Percentiles rank a stretch among this genome's conserved stretches.
phyloP scores from a whole-genome alignment of 495 filamentous ascomycete genomes.

The Jackrogersella multiformis region DNA sequence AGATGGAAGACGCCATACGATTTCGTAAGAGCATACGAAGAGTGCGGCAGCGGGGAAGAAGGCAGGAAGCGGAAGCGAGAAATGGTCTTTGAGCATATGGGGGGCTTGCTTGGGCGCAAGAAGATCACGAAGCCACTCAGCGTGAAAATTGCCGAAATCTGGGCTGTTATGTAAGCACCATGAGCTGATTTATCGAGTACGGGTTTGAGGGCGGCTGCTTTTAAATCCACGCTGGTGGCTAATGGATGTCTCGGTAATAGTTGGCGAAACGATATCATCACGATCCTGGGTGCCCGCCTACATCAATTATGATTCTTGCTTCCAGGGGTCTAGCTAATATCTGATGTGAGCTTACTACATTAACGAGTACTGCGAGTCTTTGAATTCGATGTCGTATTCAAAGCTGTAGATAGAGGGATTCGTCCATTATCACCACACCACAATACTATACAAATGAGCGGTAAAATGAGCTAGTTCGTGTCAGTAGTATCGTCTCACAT shows the following conservation, averaged over 20 bases:
- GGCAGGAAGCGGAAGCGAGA: slow-evolving; percentile 59
- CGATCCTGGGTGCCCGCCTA: too few relatives aligned
- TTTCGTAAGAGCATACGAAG: slow-evolving; percentile 73
- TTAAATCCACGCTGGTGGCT: too few relatives aligned
- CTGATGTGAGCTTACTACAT: neutral
- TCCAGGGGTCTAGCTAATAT: too few relatives aligned
- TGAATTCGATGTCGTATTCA: neutral
- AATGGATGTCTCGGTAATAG: too few relatives aligned
- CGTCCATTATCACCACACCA: neutral
- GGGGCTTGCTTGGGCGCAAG: slow-evolving; percentile 69
- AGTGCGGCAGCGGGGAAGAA: slow-evolving; percentile 54
- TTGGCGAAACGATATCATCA: too few relatives aligned
- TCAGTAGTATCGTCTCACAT: neutral
- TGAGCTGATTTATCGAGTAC: neutral
- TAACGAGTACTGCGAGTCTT: neutral
- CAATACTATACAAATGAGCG: neutral
- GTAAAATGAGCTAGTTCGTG: neutral
- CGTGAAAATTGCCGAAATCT: slow-evolving; percentile 77
- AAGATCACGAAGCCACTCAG: slow-evolving; percentile 72
- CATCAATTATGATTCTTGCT: too few relatives aligned
- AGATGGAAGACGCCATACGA: slow-evolving; percentile 76
- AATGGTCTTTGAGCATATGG: slow-evolving; percentile 63
- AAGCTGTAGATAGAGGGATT: neutral
- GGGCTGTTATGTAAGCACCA: slow-evolving; percentile 59
- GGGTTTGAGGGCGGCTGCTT: too few relatives aligned